Percentiles rank a stretch among this genome's conserved stretches.
Evolutionary conservation across 192 early-diverging fungal genomes (phyloP).

Genomic region (Coemansia sp.): DNA sequence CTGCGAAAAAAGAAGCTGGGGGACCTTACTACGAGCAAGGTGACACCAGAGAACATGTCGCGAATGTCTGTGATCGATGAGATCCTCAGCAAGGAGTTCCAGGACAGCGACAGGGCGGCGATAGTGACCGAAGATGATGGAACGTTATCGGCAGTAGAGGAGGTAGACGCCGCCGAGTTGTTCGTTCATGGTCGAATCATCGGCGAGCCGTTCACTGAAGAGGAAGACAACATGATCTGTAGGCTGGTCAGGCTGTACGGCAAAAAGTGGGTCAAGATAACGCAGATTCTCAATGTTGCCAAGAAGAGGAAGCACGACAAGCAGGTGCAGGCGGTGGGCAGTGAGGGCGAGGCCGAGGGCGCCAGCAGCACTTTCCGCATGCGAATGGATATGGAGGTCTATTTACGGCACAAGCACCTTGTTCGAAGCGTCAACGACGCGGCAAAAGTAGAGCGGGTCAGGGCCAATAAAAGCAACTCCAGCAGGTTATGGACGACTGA

Average conservation of each 20-base stretch:
- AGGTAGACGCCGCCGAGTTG: no score
- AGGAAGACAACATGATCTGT: conserved; percentile 23
- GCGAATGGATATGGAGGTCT: not conserved
- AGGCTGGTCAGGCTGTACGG: conserved; percentile 26
- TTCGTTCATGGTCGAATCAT: not conserved
- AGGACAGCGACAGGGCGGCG: not conserved
- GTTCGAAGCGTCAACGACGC: not conserved
- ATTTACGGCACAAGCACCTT: not conserved
- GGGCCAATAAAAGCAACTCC: no score
- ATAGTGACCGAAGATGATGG: no score
- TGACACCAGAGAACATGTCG: not conserved
- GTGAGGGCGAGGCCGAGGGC: no score
- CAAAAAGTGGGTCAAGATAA: conserved; percentile 17
- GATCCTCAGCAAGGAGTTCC: not conserved
- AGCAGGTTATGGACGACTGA: conserved; percentile 24
- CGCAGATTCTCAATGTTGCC: conserved; percentile 17
- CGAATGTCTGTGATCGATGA: not conserved
- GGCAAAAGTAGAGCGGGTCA: no score
- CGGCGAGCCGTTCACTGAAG: conserved; percentile 12
- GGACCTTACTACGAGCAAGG: not conserved
- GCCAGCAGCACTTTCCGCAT: not conserved
- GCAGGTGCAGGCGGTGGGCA: not conserved
- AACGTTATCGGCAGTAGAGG: not conserved
- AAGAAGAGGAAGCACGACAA: not conserved
- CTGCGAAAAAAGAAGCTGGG: not conserved